Base-by-base conservation (phyloP, 805 yeast genomes). In the Candida lessepsii region DNA sequence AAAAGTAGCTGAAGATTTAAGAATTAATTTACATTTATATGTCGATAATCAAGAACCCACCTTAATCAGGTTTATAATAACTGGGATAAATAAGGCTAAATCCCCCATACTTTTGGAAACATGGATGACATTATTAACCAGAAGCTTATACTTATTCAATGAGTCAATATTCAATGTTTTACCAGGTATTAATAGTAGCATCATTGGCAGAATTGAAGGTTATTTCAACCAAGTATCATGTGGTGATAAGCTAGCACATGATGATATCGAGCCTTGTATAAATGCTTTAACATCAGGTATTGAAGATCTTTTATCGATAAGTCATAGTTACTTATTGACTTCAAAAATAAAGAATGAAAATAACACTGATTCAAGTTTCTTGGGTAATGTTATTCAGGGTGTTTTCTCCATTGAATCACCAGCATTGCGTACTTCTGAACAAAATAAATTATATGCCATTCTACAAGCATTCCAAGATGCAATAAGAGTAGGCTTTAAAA, bases 381-480 rank as follows among this genome's bases (percentile, higher is more conserved):
- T 85, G 35, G 83, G 83, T 0, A 74, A 75, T 39, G 83, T 81
- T 17, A 83, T 86, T 39, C 85, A 83, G 46, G 93, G 93, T 1
- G 95, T 86, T 0, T 83, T 86, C 53, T 83, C 78, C 40, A 76
- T 80, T 10, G 95, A 86, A 47, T 70, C 86, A 1, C 84, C 83
- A 1, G 66, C 70, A 41, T 60, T 71, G 24, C 52, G 75, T 38
- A 62, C 75, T 14, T 71, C 75, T 10, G 78, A 73, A 21, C 76
- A 73, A 32, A 75, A 70, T 40, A 79, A 78, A 46, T 61, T 81
- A 15, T 67, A 74, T 44, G 70, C 81, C 1, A 70, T 86, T 5
- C 59, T 83, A n/a, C 64, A 77, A 33, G 75, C 89, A 4, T 76
- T 87, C 54, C 81, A 78, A 42, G 78, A 75, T 43, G 78, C 85